phyloP scores from a whole-genome alignment of 192 early-diverging fungal genomes.

The Gigaspora rosea region DNA sequence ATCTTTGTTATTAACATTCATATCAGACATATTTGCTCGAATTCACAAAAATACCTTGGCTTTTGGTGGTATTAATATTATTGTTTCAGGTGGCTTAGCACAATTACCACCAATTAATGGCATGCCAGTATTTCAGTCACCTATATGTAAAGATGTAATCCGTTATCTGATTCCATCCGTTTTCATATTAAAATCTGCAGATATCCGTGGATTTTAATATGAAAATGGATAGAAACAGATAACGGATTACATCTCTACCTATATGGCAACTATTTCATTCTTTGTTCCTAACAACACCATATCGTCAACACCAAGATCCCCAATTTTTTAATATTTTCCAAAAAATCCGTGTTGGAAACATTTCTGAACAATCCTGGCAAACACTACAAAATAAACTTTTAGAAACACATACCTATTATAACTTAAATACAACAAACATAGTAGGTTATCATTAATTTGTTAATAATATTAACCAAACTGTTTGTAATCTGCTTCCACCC shows the following conservation, averaged over 20 bases:
- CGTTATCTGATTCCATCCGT: no score
- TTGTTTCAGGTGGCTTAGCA: no score
- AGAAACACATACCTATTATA: background rate
- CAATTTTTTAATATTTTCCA: background rate
- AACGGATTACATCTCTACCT: no score
- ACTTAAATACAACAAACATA: background rate
- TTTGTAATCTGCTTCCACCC: background rate
- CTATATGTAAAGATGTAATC: no score
- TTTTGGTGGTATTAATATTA: no score
- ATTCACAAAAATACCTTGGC: no score
- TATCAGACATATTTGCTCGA: no score
- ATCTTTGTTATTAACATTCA: no score
- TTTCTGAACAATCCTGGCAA: background rate
- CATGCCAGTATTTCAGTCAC: background rate
- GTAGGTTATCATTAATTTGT: background rate
- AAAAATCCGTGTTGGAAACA: background rate
- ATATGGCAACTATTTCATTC: background rate
- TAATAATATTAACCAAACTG: background rate
- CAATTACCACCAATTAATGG: no score
- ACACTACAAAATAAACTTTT: background rate
- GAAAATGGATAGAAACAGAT: no score
- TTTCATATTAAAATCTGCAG: no score
- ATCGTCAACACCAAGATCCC: background rate
- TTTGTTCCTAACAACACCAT: background rate
- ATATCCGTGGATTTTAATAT: no score